Conservation (phyloP, 805 yeast species). For the Metschnikowia henanensis region DNA sequence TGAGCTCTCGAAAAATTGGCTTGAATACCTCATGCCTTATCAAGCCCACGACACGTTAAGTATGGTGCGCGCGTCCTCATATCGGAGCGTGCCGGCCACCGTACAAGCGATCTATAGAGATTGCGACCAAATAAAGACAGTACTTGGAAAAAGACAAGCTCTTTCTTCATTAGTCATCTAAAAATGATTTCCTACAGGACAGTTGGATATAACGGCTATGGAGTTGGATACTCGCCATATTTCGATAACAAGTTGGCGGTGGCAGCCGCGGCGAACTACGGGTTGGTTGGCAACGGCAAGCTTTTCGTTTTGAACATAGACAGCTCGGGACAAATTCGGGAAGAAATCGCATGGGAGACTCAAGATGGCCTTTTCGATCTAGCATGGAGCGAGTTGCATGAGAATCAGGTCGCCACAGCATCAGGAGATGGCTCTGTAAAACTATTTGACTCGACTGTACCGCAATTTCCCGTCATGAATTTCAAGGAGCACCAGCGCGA, state of each 20-base stretch:
- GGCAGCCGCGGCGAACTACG: slow-evolving; percentile 89
- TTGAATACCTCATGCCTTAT: too few relatives aligned
- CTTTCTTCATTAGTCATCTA: neutral
- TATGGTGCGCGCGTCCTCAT: too few relatives aligned
- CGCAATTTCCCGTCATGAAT: slow-evolving; percentile 69
- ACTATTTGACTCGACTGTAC: slow-evolving; percentile 70
- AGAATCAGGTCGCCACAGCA: slow-evolving; percentile 78
- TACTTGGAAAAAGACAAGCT: too few relatives aligned
- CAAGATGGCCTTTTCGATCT: slow-evolving; percentile 91
- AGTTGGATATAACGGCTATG: slow-evolving; percentile 81
- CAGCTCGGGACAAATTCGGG: slow-evolving; percentile 59
- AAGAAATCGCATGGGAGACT: slow-evolving; percentile 69
- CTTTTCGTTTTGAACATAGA: slow-evolving; percentile 68
- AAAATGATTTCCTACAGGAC: slow-evolving; percentile 73
- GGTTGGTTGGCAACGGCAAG: slow-evolving; percentile 92
- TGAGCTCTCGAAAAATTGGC: too few relatives aligned
- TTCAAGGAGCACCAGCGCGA: slow-evolving; percentile 78
- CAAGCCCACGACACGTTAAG: too few relatives aligned
- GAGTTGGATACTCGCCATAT: slow-evolving; percentile 87
- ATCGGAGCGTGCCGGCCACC: too few relatives aligned
- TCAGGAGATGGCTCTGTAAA: slow-evolving; percentile 91
- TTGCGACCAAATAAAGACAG: too few relatives aligned
- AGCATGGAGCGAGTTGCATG: slow-evolving; percentile 90
- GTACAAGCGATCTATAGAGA: too few relatives aligned
- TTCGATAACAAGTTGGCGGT: slow-evolving; percentile 88